Percentiles rank a stretch among this genome's conserved stretches.
phyloP scores from a whole-genome alignment of 176 grass and related monocot species.

The Carex kokanica region DNA sequence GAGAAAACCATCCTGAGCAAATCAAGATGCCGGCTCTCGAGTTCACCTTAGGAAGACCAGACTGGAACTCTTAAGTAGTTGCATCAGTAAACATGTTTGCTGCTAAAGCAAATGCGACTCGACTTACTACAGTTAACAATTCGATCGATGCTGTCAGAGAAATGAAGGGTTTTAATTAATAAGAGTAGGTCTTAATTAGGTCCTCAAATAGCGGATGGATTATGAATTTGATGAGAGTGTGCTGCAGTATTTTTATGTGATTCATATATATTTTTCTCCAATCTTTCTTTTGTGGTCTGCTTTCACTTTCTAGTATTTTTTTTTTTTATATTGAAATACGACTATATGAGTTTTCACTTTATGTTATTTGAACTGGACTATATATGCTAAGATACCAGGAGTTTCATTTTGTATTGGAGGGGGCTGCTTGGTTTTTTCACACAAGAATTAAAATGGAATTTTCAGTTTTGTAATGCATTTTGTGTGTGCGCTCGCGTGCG shows the following conservation, averaged over 20 bases:
- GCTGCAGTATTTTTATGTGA: neutral
- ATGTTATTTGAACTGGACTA: neutral
- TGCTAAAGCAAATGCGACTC: neutral
- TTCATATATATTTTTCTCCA: neutral
- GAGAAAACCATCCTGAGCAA: constrained; percentile 11
- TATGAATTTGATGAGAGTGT: neutral
- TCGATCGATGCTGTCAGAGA: neutral
- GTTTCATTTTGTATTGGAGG: neutral
- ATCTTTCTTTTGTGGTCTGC: neutral
- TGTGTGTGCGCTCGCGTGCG: neutral
- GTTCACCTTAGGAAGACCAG: constrained; percentile 38
- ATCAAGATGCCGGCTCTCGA: constrained; percentile 20
- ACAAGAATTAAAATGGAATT: neutral
- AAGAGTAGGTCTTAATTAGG: neutral
- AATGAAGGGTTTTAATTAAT: neutral
- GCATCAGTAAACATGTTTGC: neutral
- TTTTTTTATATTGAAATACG: neutral
- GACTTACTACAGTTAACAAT: constrained; percentile 12
- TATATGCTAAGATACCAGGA: neutral
- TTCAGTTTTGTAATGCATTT: neutral
- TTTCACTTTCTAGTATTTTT: neutral
- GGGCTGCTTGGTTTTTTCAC: too few species aligned
- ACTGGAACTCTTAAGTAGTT: constrained; percentile 19
- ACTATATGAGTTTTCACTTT: neutral
- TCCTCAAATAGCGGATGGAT: neutral